Percentiles rank a stretch among this genome's conserved stretches.
phyloP scores from a whole-genome alignment of 1,284 basidiomycete species.

The Ganoderma resinaceum region DNA sequence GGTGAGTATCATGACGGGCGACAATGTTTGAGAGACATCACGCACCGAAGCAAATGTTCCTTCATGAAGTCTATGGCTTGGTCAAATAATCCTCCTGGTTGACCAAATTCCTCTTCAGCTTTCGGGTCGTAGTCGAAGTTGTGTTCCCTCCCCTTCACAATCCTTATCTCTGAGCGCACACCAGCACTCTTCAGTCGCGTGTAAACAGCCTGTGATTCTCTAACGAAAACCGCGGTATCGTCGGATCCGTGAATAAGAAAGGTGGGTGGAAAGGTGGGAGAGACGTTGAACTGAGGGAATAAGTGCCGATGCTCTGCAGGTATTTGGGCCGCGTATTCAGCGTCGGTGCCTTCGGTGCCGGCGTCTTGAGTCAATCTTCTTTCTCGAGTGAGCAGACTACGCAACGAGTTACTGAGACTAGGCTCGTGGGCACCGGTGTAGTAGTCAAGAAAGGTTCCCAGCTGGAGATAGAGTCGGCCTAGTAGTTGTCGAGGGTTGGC shows the following conservation, averaged over 20 bases:
- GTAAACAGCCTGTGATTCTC: slow-evolving; percentile 55
- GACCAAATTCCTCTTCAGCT: slow-evolving; percentile 46
- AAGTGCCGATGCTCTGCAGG: slow-evolving; percentile 47
- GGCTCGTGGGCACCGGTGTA: slow-evolving; percentile 62
- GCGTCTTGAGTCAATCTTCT: not conserved
- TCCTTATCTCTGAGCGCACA: slow-evolving; percentile 47
- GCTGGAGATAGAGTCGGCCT: slow-evolving; percentile 62
- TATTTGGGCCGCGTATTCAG: slow-evolving; percentile 36
- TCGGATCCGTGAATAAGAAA: slow-evolving; percentile 60
- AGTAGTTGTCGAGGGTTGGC: slow-evolving; percentile 69
- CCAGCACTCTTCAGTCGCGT: slow-evolving; percentile 46
- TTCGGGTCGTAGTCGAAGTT: slow-evolving; percentile 58
- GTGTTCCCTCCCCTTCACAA: slow-evolving; percentile 59
- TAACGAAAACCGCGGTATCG: slow-evolving; percentile 58
- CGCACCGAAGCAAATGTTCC: slow-evolving; percentile 10
- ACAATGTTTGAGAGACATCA: not conserved
- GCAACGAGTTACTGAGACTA: slow-evolving; percentile 55
- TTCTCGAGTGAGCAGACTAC: slow-evolving; percentile 23
- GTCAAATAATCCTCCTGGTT: slow-evolving; percentile 43
- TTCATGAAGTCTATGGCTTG: slow-evolving; percentile 43
- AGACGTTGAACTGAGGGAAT: slow-evolving; percentile 60
- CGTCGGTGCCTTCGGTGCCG: not conserved
- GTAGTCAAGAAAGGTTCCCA: slow-evolving; percentile 66
- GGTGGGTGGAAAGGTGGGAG: slow-evolving; percentile 57
- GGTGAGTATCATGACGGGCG: not conserved